Conservation (phyloP, 1,139 yeast genomes). For the Pichia sp. region DNA sequence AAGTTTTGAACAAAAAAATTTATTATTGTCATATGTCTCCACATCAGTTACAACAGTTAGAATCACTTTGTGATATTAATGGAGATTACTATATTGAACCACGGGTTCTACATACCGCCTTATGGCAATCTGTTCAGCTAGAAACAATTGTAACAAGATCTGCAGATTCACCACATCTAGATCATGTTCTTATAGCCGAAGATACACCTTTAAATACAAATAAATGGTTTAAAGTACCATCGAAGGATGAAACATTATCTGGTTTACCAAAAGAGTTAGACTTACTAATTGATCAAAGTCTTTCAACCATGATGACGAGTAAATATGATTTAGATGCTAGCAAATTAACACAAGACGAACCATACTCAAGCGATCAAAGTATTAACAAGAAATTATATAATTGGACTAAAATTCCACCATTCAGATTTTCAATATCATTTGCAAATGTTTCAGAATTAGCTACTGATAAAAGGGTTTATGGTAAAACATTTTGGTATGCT, state of each 20-base stretch:
- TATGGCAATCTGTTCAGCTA: slow-evolving; percentile 41
- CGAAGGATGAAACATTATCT: slow-evolving; percentile 36
- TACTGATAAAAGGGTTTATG: slow-evolving; percentile 41
- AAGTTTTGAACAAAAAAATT: slow-evolving; percentile 35
- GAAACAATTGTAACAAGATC: slow-evolving; percentile 32
- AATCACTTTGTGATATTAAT: slow-evolving; percentile 31
- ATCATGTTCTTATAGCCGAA: slow-evolving; percentile 18
- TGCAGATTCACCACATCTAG: slow-evolving; percentile 23
- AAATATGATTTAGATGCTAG: slow-evolving; percentile 15
- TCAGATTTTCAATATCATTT: slow-evolving; percentile 46
- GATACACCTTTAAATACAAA: slow-evolving; percentile 23
- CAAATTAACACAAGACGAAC: slow-evolving; percentile 21
- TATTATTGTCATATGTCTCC: slow-evolving; percentile 43
- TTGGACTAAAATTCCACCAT: slow-evolving; percentile 44
- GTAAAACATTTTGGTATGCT: slow-evolving; percentile 48
- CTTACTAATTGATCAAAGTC: slow-evolving; percentile 9
- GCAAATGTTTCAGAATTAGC: slow-evolving; percentile 39
- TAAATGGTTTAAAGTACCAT: slow-evolving; percentile 34
- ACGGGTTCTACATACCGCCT: slow-evolving; percentile 36
- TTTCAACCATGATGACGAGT: slow-evolving; percentile 6
- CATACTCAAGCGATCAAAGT: not conserved
- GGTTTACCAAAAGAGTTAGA: slow-evolving; percentile 30
- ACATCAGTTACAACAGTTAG: slow-evolving; percentile 39
- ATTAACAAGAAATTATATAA: slow-evolving; percentile 20
- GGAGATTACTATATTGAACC: slow-evolving; percentile 34